Conservation (phyloP, 2,329 filamentous ascomycete species). For the Apiospora arundinis region DNA sequence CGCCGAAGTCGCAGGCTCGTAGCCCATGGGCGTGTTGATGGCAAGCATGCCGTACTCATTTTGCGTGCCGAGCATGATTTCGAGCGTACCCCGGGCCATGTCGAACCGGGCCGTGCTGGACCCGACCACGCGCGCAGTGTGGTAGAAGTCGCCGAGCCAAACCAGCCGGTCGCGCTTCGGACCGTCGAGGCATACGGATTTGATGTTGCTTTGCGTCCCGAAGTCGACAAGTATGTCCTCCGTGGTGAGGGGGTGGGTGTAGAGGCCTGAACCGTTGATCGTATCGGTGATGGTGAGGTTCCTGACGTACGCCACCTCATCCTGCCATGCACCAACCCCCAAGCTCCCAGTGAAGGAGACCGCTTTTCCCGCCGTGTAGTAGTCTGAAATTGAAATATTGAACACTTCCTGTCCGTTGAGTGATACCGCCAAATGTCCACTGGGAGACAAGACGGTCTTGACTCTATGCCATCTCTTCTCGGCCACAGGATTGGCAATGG, state of each 20-base stretch:
- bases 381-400: constrained; percentile 26
- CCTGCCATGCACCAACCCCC: constrained; percentile 49
- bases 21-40: constrained; percentile 27
- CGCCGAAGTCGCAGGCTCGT: constrained; percentile 22
- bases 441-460: constrained; percentile 38
- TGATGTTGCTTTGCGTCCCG: constrained; percentile 40
- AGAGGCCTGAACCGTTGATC: constrained; percentile 39
- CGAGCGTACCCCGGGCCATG: constrained; percentile 42
- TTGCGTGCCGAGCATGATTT: constrained; percentile 35
- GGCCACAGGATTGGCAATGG: constrained; percentile 35
- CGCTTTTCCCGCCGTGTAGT: constrained; percentile 23
- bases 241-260: constrained; percentile 38
- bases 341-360: constrained; percentile 40
- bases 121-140: constrained; percentile 45
- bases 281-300: constrained; percentile 40
- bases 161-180: constrained; percentile 49
- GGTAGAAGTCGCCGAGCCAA: constrained; percentile 51
- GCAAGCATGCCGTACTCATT: constrained; percentile 27
- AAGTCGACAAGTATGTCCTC: constrained; percentile 44
- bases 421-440: constrained; percentile 36
- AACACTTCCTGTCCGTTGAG: constrained; percentile 34
- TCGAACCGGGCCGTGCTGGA: constrained; percentile 45
- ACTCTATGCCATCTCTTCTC: constrained; percentile 47
- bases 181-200: constrained; percentile 48
- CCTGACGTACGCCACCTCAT: constrained; percentile 44